These are phyloP conservation scores for Luffa aegyptiaca DNA, from an alignment of 306 rosid genomes.

Conservation along the genomic window DNA sequence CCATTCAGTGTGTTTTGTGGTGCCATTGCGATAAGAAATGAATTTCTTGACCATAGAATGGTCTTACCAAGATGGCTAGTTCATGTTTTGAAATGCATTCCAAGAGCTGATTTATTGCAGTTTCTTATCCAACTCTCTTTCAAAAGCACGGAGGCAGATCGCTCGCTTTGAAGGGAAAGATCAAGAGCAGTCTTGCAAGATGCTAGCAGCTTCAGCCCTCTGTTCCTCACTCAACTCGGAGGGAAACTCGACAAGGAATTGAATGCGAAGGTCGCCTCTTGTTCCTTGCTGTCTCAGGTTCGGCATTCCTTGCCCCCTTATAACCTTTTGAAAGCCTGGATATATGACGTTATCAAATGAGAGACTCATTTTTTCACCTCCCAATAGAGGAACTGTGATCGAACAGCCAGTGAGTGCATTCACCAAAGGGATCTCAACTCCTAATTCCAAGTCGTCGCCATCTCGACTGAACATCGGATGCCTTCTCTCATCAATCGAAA, in stretches of 20 bases:
- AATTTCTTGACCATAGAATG: neutral
- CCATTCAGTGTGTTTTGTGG: neutral
- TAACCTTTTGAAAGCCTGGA: constrained; percentile 59
- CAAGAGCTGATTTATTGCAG: neutral
- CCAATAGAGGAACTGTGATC: constrained; percentile 57
- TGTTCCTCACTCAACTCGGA: constrained; percentile 37
- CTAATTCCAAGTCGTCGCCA: constrained; percentile 60
- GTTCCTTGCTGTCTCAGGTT: constrained; percentile 28
- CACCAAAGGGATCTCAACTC: constrained; percentile 55
- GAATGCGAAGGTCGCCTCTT: constrained; percentile 68
- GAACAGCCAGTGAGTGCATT: constrained; percentile 77
- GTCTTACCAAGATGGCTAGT: neutral
- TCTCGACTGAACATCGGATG: constrained; percentile 57
- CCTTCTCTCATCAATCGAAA: constrained; percentile 53
- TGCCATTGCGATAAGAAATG: neutral
- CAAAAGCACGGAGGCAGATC: neutral
- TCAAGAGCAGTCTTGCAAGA: constrained; percentile 46
- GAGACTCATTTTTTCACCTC: constrained; percentile 54
- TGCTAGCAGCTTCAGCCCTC: constrained; percentile 42
- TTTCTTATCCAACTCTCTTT: neutral
- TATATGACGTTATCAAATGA: constrained; percentile 48
- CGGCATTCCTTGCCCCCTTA: constrained; percentile 83
- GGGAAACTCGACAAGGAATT: constrained; percentile 58
- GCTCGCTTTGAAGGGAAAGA: neutral
- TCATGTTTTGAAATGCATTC: neutral